Evolutionary conservation across 2,329 filamentous ascomycete species (phyloP).

Genomic region (Aspergillus hiratsukae): DNA sequence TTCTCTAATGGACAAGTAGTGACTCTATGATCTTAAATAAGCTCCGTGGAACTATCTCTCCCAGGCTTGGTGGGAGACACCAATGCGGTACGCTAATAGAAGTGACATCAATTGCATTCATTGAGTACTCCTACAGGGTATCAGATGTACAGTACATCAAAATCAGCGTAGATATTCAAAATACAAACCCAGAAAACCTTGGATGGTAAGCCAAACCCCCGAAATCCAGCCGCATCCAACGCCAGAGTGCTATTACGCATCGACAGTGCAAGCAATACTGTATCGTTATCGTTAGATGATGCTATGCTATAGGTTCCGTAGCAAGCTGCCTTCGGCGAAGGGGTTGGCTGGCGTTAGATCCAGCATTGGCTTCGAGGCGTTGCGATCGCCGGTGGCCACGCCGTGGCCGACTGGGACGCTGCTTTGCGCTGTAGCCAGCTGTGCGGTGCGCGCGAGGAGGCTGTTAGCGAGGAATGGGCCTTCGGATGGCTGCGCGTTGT

Average conservation of each 20-base stretch:
- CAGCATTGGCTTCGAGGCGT: slow-evolving; percentile 39
- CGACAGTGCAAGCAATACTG: background rate
- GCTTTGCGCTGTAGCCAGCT: slow-evolving; percentile 12
- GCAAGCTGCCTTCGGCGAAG: slow-evolving; percentile 44
- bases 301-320: slow-evolving; percentile 28
- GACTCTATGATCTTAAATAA: too few species aligned
- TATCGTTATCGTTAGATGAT: background rate
- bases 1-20: too few species aligned
- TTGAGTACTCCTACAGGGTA: background rate
- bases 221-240: background rate
- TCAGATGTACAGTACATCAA: background rate
- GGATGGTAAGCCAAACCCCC: background rate
- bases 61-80: too few species aligned
- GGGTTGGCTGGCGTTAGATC: slow-evolving; percentile 39
- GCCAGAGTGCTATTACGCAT: background rate
- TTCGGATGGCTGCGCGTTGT: slow-evolving; percentile 8
- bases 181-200: background rate
- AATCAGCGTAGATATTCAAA: background rate
- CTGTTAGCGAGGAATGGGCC: slow-evolving; percentile 33
- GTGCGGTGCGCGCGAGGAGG: slow-evolving; percentile 30
- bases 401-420: slow-evolving; percentile 31
- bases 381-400: slow-evolving; percentile 37
- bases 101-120: background rate
- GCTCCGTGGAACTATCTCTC: too few species aligned
- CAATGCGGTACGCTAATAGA: too few species aligned